A percentile compares a stretch with the other conserved stretches of the same genome.
These are phyloP conservation scores for Calocybe gambosa DNA, from an alignment of 1,284 basidiomycete species.

Conservation along the genomic window DNA sequence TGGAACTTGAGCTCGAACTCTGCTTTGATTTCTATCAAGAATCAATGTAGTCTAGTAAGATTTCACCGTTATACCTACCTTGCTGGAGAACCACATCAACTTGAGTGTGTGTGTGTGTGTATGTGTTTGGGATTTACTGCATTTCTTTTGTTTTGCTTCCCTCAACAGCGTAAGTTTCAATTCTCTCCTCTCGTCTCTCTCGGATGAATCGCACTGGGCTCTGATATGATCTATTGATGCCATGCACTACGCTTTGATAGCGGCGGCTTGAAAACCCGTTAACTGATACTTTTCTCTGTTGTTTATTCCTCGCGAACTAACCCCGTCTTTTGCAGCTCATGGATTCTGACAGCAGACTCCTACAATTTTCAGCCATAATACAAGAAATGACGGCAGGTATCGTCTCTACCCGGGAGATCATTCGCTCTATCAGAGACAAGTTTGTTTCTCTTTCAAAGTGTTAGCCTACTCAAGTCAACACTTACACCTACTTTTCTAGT, in stretches of 20 bases:
- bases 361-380: constrained; percentile 25
- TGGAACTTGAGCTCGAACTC: too few species aligned
- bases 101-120: neutral
- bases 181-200: constrained; percentile 1
- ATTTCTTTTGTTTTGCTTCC: neutral
- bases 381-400: constrained; percentile 63
- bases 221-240: constrained; percentile 64
- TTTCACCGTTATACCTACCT: neutral
- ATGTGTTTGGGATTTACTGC: too few species aligned
- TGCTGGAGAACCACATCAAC: neutral
- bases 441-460: constrained; percentile 23
- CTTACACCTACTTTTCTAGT: constrained; percentile 11
- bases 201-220: constrained; percentile 89
- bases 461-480: constrained; percentile 10
- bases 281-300: constrained; percentile 39
- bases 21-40: too few species aligned
- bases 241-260: constrained; percentile 69
- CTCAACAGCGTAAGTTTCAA: neutral
- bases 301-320: neutral
- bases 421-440: constrained; percentile 52
- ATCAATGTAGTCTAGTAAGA: too few species aligned
- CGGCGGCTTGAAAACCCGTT: constrained; percentile 90
- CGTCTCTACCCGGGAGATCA: constrained; percentile 49
- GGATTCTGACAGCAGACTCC: constrained; percentile 15
- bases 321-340: neutral